A percentile compares a stretch with the other conserved stretches of the same genome.
Conservation (phyloP, 192 early-diverging fungal species). For the Podila verticillata region DNA sequence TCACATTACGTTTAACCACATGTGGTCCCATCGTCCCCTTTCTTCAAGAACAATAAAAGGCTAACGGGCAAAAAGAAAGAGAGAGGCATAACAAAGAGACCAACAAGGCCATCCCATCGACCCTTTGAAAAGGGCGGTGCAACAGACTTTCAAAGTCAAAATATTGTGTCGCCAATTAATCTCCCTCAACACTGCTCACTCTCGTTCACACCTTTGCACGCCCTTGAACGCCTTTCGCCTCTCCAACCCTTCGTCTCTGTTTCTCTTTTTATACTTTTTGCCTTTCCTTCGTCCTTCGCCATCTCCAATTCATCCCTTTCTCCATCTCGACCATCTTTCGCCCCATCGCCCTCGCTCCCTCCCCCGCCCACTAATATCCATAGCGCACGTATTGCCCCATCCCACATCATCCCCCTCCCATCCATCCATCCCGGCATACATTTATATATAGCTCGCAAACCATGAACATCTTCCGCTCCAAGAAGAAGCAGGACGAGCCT, state of each 20-base stretch:
- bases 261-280: background rate
- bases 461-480: conserved; percentile 27
- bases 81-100: too few species aligned
- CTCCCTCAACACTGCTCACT: too few species aligned
- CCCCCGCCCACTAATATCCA: background rate
- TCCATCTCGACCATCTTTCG: background rate
- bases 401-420: background rate
- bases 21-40: too few species aligned
- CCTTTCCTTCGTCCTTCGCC: background rate
- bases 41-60: too few species aligned
- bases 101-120: too few species aligned
- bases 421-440: background rate
- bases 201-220: too few species aligned
- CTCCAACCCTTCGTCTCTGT: background rate
- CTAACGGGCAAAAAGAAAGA: too few species aligned
- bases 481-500: conserved; percentile 30
- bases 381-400: background rate
- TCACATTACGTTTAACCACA: too few species aligned
- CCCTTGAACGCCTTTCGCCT: background rate
- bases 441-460: background rate
- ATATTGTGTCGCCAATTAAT: too few species aligned
- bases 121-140: too few species aligned
- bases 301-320: background rate
- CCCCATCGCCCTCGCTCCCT: background rate
- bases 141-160: too few species aligned